Evolutionary conservation across 208 protist genomes (phyloP).

Genomic region (Tritrichomonas foetus): DNA sequence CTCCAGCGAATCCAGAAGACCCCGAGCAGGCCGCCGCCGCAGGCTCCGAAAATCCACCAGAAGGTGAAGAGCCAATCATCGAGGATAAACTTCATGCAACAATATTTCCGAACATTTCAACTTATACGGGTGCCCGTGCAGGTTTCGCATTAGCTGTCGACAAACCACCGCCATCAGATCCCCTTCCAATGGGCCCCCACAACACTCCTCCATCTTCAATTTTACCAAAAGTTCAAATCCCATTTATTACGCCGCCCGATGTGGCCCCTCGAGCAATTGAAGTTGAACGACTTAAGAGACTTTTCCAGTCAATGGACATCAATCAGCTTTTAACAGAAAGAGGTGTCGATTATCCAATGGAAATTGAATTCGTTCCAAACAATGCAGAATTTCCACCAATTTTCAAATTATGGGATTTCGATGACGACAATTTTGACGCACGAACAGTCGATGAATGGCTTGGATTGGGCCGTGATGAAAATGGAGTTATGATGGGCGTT

Average conservation of each 20-base stretch:
- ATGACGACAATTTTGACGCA: conserved; percentile 13
- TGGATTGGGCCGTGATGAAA: not conserved
- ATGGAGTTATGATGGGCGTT: not conserved
- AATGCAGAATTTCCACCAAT: conserved; percentile 11
- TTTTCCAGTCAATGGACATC: not conserved
- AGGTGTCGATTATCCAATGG: not conserved
- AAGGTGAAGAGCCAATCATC: not conserved
- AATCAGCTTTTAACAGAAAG: not conserved
- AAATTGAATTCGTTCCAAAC: not conserved
- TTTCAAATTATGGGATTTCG: conserved; percentile 37
- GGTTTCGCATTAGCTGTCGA: not conserved
- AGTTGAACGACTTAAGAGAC: conserved; percentile 18
- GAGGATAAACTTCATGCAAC: not conserved
- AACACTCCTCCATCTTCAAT: not conserved
- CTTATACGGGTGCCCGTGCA: not conserved
- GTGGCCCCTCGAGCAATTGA: not conserved
- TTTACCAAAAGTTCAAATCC: conserved; percentile 39
- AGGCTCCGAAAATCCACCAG: not conserved
- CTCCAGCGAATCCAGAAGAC: not conserved
- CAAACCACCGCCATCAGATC: not conserved
- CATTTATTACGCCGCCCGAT: conserved; percentile 10
- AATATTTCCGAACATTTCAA: conserved; percentile 29
- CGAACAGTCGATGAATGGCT: not conserved
- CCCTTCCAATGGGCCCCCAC: conserved; percentile 5
- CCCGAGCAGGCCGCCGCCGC: not conserved